phyloP scores from a whole-genome alignment of 192 early-diverging fungal genomes.

The Funneliformis mosseae region DNA sequence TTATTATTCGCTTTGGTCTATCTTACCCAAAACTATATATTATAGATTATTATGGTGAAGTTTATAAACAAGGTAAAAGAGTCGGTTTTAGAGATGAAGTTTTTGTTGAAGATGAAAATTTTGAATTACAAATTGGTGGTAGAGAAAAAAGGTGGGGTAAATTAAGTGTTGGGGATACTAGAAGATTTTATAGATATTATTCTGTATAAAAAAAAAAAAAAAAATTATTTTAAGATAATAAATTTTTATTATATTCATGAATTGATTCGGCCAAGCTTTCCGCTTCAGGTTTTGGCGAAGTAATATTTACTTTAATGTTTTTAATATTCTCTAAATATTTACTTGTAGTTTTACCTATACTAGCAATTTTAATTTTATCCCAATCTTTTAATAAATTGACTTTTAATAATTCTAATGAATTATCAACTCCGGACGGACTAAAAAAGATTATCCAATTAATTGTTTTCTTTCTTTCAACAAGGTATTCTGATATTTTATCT shows the following conservation, averaged over 20 bases:
- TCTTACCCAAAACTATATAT: not conserved
- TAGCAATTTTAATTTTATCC: constrained; percentile 36
- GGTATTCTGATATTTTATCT: not conserved
- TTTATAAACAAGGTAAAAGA: constrained; percentile 22
- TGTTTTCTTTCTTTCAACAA: not conserved
- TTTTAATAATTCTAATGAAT: constrained; percentile 34
- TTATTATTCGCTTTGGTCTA: not conserved
- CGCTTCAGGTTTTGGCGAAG: constrained; percentile 42
- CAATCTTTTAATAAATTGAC: not conserved
- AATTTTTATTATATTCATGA: constrained; percentile 16
- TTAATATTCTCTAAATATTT: constrained; percentile 30
- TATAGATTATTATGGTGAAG: constrained; percentile 29
- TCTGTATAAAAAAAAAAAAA: no score
- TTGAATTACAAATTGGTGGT: not conserved
- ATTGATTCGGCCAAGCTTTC: constrained; percentile 31
- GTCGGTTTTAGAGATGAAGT: constrained; percentile 5
- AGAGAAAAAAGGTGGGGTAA: constrained; percentile 18
- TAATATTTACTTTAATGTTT: constrained; percentile 34
- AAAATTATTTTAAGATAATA: no score
- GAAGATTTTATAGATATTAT: constrained; percentile 17
- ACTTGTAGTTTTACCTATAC: constrained; percentile 55
- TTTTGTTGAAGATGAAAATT: not conserved
- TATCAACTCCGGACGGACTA: constrained; percentile 60
- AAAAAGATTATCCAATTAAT: constrained; percentile 60
- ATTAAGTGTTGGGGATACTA: constrained; percentile 14